Percentiles rank a stretch among this genome's conserved stretches.
Conservation (phyloP, 495 filamentous ascomycete genomes). For the Copromyces sp. region DNA sequence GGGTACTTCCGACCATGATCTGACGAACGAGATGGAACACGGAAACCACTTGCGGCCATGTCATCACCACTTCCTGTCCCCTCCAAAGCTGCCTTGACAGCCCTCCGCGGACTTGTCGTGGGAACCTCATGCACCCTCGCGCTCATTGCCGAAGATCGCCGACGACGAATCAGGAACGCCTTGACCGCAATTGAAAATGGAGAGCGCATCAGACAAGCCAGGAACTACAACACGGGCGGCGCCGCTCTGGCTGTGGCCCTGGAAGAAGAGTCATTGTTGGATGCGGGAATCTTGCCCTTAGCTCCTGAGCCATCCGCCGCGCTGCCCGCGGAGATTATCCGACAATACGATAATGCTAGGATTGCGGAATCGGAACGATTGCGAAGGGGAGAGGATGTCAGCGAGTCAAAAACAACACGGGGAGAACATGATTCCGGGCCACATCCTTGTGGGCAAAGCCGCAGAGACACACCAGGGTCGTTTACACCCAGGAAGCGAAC, state of each 20-base stretch:
- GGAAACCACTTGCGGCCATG: slow-evolving; percentile 18
- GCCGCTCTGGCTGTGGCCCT: slow-evolving; percentile 41
- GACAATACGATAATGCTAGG: not conserved
- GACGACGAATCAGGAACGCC: slow-evolving; percentile 38
- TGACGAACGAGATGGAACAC: slow-evolving; percentile 18
- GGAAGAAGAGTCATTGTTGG: slow-evolving; percentile 19
- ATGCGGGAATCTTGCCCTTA: slow-evolving; percentile 11
- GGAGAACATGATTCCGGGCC: not conserved
- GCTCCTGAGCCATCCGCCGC: slow-evolving; percentile 8
- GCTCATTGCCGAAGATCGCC: slow-evolving; percentile 43
- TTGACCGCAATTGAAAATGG: slow-evolving; percentile 37
- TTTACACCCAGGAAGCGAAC: not conserved
- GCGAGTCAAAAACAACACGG: not conserved
- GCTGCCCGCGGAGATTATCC: not conserved
- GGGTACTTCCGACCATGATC: slow-evolving; percentile 8
- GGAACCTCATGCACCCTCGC: slow-evolving; percentile 45
- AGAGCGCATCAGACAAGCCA: slow-evolving; percentile 31
- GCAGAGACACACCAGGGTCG: not conserved
- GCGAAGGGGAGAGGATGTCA: not conserved
- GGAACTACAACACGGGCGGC: slow-evolving; percentile 28
- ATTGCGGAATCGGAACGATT: not conserved
- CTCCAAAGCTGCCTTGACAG: slow-evolving; percentile 43
- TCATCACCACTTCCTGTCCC: slow-evolving; percentile 37
- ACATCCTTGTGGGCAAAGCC: not conserved
- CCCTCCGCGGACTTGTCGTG: slow-evolving; percentile 40